These are phyloP conservation scores for Lotmaria passim DNA, from an alignment of 208 protist genomes.

Conservation along the genomic window DNA sequence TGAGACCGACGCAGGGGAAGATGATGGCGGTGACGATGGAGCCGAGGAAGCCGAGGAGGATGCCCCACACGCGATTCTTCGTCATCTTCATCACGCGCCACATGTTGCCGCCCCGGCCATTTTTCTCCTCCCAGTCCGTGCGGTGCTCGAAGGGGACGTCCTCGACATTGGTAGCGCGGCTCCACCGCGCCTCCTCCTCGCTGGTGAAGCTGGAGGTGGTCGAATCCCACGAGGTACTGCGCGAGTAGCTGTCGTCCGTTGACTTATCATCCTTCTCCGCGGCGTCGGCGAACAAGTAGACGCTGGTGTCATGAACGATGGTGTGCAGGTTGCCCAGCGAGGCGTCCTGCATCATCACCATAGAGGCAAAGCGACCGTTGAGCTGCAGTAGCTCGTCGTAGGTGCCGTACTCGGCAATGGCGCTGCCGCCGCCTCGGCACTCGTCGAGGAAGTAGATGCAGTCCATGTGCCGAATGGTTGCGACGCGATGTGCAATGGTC, in stretches of 20 bases:
- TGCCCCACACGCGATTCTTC: conserved; percentile 40
- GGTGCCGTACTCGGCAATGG: conserved; percentile 64
- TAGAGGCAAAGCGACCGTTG: conserved; percentile 69
- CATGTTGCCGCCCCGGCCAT: conserved; percentile 39
- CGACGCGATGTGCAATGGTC: conserved; percentile 90
- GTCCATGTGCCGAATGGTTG: conserved; percentile 88
- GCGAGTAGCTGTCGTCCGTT: neutral
- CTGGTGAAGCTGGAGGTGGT: conserved; percentile 3
- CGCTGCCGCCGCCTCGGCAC: conserved; percentile 49
- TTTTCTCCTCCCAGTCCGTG: conserved; percentile 60
- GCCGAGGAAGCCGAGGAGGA: conserved; percentile 60
- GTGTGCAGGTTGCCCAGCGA: conserved; percentile 23
- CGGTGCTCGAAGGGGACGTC: conserved; percentile 64
- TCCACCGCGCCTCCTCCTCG: conserved; percentile 30
- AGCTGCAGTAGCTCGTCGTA: conserved; percentile 67
- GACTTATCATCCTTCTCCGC: conserved; percentile 10
- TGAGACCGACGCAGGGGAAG: conserved; percentile 47
- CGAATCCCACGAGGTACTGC: conserved; percentile 25
- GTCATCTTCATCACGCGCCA: conserved; percentile 62
- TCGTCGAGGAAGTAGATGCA: conserved; percentile 81
- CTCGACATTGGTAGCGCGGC: conserved; percentile 50
- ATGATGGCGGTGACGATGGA: conserved; percentile 47
- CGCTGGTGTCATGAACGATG: conserved; percentile 47
- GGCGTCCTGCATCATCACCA: conserved; percentile 70
- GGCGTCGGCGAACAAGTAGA: conserved; percentile 40